These are phyloP conservation scores for Diaporthe destruens DNA, from an alignment of 2,329 filamentous ascomycete species.

Conservation along the genomic window DNA sequence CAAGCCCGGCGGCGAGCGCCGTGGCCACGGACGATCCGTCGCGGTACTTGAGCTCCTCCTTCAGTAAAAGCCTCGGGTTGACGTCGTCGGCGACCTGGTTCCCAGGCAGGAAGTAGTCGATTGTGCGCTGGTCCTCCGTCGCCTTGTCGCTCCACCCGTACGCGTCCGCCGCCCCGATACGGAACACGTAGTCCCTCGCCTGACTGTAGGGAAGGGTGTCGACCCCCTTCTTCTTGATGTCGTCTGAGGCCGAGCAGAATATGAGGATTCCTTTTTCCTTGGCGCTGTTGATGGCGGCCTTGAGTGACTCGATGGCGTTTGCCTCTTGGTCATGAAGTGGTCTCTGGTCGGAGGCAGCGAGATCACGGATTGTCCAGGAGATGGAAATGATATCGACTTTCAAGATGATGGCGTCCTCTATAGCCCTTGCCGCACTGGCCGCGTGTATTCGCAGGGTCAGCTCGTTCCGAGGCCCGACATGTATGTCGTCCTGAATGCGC, in stretches of 20 bases:
- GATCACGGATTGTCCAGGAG: conserved; percentile 22
- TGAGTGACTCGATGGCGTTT: not conserved
- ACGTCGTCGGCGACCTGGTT: conserved; percentile 22
- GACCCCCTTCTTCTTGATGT: conserved; percentile 16
- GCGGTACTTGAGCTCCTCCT: conserved; percentile 6
- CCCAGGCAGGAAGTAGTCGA: conserved; percentile 22
- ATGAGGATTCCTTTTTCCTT: not conserved
- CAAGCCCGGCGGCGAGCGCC: conserved; percentile 23
- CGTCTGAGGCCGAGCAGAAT: conserved; percentile 23
- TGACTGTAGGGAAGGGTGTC: conserved; percentile 17
- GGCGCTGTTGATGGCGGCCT: not conserved
- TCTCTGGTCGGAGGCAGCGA: not conserved
- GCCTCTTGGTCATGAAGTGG: not conserved
- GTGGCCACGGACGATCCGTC: conserved; percentile 27
- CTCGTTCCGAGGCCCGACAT: not conserved
- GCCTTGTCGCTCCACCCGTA: conserved; percentile 13
- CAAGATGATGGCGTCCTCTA: conserved; percentile 20
- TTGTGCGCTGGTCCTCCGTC: conserved; percentile 16
- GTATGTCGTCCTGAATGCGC: conserved; percentile 22
- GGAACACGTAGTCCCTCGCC: conserved; percentile 4
- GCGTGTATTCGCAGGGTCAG: not conserved
- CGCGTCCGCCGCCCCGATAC: conserved; percentile 20
- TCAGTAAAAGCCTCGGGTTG: not conserved
- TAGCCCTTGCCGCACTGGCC: conserved; percentile 10
- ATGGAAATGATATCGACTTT: conserved; percentile 28